Evolutionary conservation across 495 filamentous ascomycete genomes (phyloP).

Genomic region (Patellaria atrata): DNA sequence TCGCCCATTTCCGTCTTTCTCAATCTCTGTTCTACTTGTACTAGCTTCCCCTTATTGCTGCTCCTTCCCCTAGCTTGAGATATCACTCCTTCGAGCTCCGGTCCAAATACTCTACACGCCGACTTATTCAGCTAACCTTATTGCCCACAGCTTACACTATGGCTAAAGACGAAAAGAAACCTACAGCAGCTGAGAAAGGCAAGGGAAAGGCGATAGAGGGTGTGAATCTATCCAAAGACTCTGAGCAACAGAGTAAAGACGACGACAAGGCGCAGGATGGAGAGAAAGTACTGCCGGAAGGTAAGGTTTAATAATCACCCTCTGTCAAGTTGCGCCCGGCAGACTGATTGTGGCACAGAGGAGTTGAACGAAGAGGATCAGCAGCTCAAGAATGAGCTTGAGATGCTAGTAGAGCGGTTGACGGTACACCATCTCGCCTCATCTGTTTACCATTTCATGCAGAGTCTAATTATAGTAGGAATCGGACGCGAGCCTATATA

Average conservation of each 20-base stretch:
- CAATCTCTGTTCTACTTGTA: no score
- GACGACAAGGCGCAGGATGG: constrained; percentile 55
- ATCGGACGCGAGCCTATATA: constrained; percentile 74
- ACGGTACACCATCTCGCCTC: constrained; percentile 42
- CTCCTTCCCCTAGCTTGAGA: background rate
- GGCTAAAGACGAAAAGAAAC: constrained; percentile 73
- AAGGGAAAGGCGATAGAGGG: constrained; percentile 52
- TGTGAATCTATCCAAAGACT: constrained; percentile 47
- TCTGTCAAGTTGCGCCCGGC: constrained; percentile 4
- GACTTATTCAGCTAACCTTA: no score
- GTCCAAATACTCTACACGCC: no score
- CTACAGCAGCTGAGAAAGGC: constrained; percentile 78
- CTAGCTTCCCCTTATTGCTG: no score
- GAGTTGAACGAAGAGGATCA: constrained; percentile 97
- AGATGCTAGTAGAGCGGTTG: constrained; percentile 94
- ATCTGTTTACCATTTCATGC: background rate
- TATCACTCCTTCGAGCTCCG: background rate
- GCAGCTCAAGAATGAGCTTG: constrained; percentile 92
- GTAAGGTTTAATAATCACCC: constrained; percentile 5
- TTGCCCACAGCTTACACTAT: constrained; percentile 39
- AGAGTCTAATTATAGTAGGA: constrained; percentile 41
- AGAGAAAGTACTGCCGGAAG: constrained; percentile 36
- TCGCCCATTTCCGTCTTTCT: no score
- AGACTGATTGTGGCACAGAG: constrained; percentile 36
- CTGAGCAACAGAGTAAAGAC: constrained; percentile 51